Evolutionary conservation across 2,329 filamentous ascomycete genomes (phyloP).

Genomic region (Xenosphaeropsis pyriputrescens): DNA sequence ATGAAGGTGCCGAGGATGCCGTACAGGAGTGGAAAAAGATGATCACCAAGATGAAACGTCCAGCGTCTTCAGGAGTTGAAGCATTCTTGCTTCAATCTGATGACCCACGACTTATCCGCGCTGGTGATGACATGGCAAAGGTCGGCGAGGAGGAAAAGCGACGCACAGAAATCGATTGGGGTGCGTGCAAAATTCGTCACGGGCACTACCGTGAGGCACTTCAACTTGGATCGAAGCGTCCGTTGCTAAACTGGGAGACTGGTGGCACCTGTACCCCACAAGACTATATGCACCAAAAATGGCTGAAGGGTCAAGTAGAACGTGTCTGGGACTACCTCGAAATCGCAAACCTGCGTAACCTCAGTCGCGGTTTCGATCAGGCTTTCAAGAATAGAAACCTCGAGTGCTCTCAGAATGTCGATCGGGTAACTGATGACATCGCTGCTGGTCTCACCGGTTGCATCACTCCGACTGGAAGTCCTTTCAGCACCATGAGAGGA

Average conservation of each 20-base stretch:
- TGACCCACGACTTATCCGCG: slow-evolving; percentile 30
- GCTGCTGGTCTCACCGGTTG: slow-evolving; percentile 47
- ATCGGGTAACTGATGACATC: slow-evolving; percentile 33
- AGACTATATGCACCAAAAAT: slow-evolving; percentile 38
- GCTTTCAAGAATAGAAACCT: slow-evolving; percentile 37
- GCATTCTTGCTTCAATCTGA: slow-evolving; percentile 46
- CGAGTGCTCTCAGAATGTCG: slow-evolving; percentile 62
- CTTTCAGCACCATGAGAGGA: slow-evolving; percentile 44
- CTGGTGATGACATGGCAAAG: slow-evolving; percentile 28
- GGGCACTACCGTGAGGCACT: slow-evolving; percentile 32
- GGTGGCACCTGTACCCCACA: slow-evolving; percentile 35
- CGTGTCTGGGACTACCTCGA: slow-evolving; percentile 55
- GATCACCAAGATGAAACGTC: slow-evolving; percentile 18
- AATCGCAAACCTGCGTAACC: slow-evolving; percentile 37
- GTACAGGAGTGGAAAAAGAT: slow-evolving; percentile 2
- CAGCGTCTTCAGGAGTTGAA: slow-evolving; percentile 45
- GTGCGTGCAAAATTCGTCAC: slow-evolving; percentile 44
- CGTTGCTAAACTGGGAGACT: slow-evolving; percentile 43
- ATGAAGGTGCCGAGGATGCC: neutral
- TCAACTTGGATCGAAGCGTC: slow-evolving; percentile 35
- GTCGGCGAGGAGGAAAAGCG: slow-evolving; percentile 16
- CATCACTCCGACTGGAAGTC: slow-evolving; percentile 49
- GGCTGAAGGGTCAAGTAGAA: slow-evolving; percentile 33
- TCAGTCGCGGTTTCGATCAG: slow-evolving; percentile 36
- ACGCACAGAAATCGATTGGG: slow-evolving; percentile 30